A percentile compares a stretch with the other conserved stretches of the same genome.
Evolutionary conservation across 495 filamentous ascomycete genomes (phyloP).

Genomic region (Aspergillus cavernicola): DNA sequence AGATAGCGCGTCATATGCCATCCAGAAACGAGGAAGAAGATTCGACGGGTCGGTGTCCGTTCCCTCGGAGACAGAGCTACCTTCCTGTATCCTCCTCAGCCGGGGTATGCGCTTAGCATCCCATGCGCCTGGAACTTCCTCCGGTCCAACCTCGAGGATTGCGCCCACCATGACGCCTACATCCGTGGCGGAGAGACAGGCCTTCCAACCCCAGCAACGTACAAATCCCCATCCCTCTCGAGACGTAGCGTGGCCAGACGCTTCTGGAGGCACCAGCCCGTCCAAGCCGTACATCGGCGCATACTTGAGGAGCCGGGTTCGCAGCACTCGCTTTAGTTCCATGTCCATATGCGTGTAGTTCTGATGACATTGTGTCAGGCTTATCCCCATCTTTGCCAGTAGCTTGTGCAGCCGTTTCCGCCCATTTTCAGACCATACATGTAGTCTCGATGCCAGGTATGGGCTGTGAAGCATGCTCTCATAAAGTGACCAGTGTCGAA

Average conservation of each 20-base stretch:
- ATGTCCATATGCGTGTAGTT: constrained; percentile 99
- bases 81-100: constrained; percentile 26
- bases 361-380: constrained; percentile 87
- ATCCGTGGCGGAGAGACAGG: constrained; percentile 85
- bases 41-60: constrained; percentile 36
- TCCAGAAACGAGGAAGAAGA: constrained; percentile 71
- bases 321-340: constrained; percentile 84
- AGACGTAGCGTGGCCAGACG: constrained; percentile 41
- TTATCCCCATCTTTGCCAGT: constrained; percentile 96
- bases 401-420: constrained; percentile 91
- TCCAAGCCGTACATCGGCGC: constrained; percentile 88
- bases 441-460: constrained; percentile 86
- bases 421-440: constrained; percentile 90
- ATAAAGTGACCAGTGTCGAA: constrained; percentile 95
- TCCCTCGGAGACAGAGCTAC: constrained; percentile 31
- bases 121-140: constrained; percentile 35
- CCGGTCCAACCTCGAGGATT: constrained; percentile 79
- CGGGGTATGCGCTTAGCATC: constrained; percentile 32
- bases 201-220: constrained; percentile 95
- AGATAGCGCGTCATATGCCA: constrained; percentile 82
- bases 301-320: constrained; percentile 83
- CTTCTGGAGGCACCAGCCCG: constrained; percentile 75
- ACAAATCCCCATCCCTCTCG: constrained; percentile 96
- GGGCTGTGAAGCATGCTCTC: constrained; percentile 98
- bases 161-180: constrained; percentile 87